Evolutionary conservation across 768 basidiomycete genomes (phyloP).

Genomic region (Rhodosporidiobolus odoratus): DNA sequence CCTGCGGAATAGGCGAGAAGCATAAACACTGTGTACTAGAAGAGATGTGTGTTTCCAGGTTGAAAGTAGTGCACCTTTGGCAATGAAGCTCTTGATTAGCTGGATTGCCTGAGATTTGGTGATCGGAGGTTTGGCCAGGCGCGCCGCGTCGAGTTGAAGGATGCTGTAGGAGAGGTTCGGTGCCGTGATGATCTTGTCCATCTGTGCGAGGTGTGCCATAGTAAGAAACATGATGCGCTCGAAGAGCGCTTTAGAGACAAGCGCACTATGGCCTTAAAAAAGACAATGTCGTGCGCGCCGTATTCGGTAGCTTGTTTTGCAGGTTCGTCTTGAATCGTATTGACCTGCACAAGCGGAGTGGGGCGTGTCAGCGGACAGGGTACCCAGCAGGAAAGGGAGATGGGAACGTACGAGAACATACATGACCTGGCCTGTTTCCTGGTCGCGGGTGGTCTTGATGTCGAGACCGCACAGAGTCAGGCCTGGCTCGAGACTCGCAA

Average conservation of each 20-base stretch:
- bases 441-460: conserved; percentile 61
- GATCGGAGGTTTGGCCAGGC: conserved; percentile 69
- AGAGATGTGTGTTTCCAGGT: not conserved
- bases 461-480: conserved; percentile 70
- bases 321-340: conserved; percentile 70
- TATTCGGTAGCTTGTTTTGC: conserved; percentile 83
- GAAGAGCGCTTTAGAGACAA: not conserved
- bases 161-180: conserved; percentile 68
- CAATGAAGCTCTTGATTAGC: conserved; percentile 65
- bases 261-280: conserved; percentile 75
- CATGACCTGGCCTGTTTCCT: conserved; percentile 60
- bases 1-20: conserved; percentile 9
- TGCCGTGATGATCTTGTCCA: conserved; percentile 81
- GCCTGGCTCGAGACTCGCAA: conserved; percentile 58
- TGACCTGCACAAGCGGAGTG: conserved; percentile 55
- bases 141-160: conserved; percentile 68
- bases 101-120: conserved; percentile 64
- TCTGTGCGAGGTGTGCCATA: conserved; percentile 49
- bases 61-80: conserved; percentile 64
- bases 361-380: not conserved
- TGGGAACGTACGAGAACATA: conserved; percentile 60
- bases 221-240: not conserved
- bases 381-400: not conserved
- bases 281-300: conserved; percentile 67
- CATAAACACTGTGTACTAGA: too few relatives aligned